A percentile compares a stretch with the other conserved stretches of the same genome.
These are phyloP conservation scores for Stylonectria norvegica DNA, from an alignment of 2,329 filamentous ascomycete genomes.

Conservation along the genomic window DNA sequence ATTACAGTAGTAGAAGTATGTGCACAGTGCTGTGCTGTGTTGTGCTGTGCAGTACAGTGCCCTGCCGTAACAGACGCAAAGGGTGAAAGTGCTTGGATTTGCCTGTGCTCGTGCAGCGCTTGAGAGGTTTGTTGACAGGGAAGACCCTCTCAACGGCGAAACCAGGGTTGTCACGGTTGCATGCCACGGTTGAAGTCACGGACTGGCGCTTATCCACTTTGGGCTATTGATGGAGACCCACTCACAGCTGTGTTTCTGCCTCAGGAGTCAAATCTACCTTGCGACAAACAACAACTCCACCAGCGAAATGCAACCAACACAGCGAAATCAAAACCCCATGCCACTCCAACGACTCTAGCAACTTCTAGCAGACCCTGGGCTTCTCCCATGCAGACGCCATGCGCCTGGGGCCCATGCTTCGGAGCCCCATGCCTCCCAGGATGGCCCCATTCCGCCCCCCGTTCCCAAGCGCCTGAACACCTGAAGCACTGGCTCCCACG, in stretches of 20 bases:
- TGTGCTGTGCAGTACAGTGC: too few species aligned
- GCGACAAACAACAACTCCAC: not conserved
- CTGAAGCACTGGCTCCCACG: slow-evolving; percentile 22
- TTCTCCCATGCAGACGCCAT: slow-evolving; percentile 15
- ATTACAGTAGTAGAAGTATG: too few species aligned
- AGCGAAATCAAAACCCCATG: slow-evolving; percentile 4
- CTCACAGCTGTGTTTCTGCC: not conserved
- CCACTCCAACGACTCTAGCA: not conserved
- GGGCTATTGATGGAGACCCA: too few species aligned
- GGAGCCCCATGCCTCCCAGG: not conserved
- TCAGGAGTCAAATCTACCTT: not conserved
- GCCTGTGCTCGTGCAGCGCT: too few species aligned
- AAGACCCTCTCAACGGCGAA: too few species aligned
- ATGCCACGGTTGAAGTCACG: too few species aligned
- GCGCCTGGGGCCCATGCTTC: slow-evolving; percentile 4
- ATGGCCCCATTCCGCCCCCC: slow-evolving; percentile 9
- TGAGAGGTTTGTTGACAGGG: too few species aligned
- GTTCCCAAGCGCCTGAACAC: slow-evolving; percentile 6
- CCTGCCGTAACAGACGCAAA: too few species aligned
- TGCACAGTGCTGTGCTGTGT: too few species aligned
- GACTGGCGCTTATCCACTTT: too few species aligned
- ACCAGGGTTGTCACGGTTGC: too few species aligned
- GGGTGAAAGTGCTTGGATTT: too few species aligned
- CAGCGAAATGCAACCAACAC: slow-evolving; percentile 15
- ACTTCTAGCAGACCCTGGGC: slow-evolving; percentile 4